Conservation (phyloP, 2,329 filamentous ascomycete species). For the Drechmeria coniospora region DNA sequence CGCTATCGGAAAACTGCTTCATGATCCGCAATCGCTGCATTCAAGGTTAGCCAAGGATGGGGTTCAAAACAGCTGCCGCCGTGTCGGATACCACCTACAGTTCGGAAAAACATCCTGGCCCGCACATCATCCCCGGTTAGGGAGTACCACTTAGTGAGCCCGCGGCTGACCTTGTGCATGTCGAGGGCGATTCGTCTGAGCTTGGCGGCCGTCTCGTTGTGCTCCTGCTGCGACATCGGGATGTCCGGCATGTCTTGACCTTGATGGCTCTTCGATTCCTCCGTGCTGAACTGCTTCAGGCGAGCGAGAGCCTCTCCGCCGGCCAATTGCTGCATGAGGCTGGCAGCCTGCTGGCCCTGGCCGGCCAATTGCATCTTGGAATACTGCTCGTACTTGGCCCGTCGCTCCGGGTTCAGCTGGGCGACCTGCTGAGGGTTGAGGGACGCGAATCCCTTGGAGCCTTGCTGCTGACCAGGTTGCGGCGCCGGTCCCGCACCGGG, state of each 20-base stretch:
- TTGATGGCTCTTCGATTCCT: constrained; percentile 23
- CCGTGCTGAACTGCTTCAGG: constrained; percentile 20
- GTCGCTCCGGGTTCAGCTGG: constrained; percentile 27
- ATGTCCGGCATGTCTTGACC: constrained; percentile 29
- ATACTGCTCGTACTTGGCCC: constrained; percentile 25
- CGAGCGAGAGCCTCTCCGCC: constrained; percentile 13
- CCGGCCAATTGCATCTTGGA: constrained; percentile 14
- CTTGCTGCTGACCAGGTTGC: constrained; percentile 11
- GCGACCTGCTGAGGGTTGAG: constrained; percentile 21
- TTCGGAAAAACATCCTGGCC: constrained; percentile 35
- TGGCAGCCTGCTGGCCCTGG: constrained; percentile 7
- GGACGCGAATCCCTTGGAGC: constrained; percentile 9
- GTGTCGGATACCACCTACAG: constrained; percentile 24
- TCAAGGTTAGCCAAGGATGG: constrained; percentile 15
- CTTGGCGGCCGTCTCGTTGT: constrained; percentile 27
- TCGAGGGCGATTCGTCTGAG: constrained; percentile 24
- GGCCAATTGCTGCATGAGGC: constrained; percentile 6
- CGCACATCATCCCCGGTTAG: constrained; percentile 32
- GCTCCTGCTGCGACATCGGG: constrained; percentile 28
- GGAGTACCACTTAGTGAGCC: constrained; percentile 31
- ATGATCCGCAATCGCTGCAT: constrained; percentile 34
- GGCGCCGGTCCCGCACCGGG: constrained; percentile 9
- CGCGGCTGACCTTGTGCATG: constrained; percentile 28
- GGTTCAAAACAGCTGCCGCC: too few species aligned
- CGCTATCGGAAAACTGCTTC: constrained; percentile 36